A percentile compares a stretch with the other conserved stretches of the same genome.
These are phyloP conservation scores for Poa pratensis DNA, from an alignment of 176 grass and related monocot species.

Conservation along the genomic window DNA sequence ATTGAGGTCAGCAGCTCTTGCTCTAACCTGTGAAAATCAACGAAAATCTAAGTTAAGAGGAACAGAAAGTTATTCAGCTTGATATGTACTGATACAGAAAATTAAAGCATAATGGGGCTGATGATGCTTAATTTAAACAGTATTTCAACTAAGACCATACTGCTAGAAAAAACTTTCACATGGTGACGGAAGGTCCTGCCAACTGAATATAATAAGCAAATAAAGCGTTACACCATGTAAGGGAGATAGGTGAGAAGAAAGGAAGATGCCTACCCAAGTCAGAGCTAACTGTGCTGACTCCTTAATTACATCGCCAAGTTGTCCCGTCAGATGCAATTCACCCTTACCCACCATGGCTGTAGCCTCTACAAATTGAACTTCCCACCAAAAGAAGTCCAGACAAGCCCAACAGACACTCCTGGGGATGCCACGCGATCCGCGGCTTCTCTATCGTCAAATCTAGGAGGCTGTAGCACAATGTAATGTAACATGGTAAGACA, in stretches of 20 bases:
- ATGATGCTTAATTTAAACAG: background rate
- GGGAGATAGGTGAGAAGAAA: constrained; percentile 33
- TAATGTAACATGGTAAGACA: constrained; percentile 28
- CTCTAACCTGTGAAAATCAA: constrained; percentile 74
- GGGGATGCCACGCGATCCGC: constrained; percentile 86
- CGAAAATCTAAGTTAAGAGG: constrained; percentile 19
- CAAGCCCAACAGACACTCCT: constrained; percentile 89
- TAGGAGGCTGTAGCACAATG: constrained; percentile 75
- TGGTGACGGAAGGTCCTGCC: background rate
- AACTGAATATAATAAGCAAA: constrained; percentile 13
- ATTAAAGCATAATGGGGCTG: constrained; percentile 18
- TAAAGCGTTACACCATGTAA: background rate
- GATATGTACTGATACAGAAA: background rate
- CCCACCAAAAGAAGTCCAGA: constrained; percentile 97
- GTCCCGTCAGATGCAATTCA: constrained; percentile 95
- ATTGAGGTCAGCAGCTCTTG: constrained; percentile 86
- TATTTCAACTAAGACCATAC: constrained; percentile 14
- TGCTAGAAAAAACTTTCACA: constrained; percentile 24
- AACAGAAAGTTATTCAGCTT: constrained; percentile 3
- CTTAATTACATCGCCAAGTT: constrained; percentile 99
- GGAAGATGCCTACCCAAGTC: constrained; percentile 77
- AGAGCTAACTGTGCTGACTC: constrained; percentile 98
- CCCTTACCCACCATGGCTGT: constrained; percentile 93
- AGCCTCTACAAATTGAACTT: constrained; percentile 97
- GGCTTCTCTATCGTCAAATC: constrained; percentile 86